Evolutionary conservation across 2,329 filamentous ascomycete species (phyloP).

Genomic region (Catunica adiposa): DNA sequence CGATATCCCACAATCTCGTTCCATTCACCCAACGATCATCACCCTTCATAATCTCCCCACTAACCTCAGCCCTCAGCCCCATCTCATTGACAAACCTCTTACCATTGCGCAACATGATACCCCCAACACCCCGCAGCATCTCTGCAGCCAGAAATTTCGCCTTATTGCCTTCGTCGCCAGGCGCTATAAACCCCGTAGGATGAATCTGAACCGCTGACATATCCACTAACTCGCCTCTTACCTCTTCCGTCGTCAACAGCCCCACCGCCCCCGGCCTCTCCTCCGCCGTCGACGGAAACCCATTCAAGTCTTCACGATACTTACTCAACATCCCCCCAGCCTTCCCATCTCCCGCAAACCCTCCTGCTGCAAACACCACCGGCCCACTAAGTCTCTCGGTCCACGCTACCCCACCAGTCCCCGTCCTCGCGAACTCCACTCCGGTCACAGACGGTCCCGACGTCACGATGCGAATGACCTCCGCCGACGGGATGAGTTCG

Average conservation of each 20-base stretch:
- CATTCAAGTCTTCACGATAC: conserved; percentile 41
- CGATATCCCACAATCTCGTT: conserved; percentile 32
- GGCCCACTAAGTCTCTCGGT: conserved; percentile 30
- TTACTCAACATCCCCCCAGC: conserved; percentile 36
- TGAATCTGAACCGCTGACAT: conserved; percentile 47
- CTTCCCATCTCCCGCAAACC: conserved; percentile 44
- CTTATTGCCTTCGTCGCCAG: conserved; percentile 25
- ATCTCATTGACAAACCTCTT: conserved; percentile 46
- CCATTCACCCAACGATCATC: neutral
- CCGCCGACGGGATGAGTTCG: conserved; percentile 32
- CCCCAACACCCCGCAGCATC: conserved; percentile 45
- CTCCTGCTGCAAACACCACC: conserved; percentile 44
- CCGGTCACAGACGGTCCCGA: conserved; percentile 27
- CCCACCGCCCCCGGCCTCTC: conserved; percentile 36
- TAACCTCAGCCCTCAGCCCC: conserved; percentile 40
- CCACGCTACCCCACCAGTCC: conserved; percentile 17
- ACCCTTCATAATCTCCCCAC: conserved; percentile 33
- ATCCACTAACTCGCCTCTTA: conserved; percentile 29
- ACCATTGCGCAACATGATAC: conserved; percentile 35
- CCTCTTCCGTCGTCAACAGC: conserved; percentile 21
- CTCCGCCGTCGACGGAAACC: conserved; percentile 47
- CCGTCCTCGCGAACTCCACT: conserved; percentile 28
- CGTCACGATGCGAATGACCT: conserved; percentile 34
- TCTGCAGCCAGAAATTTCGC: conserved; percentile 50
- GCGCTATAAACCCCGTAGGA: conserved; percentile 47